Evolutionary conservation across 176 grass and related monocot genomes (phyloP), one percentile per base, ranked within the genome.

Genomic region (Themeda triandra): DNA sequence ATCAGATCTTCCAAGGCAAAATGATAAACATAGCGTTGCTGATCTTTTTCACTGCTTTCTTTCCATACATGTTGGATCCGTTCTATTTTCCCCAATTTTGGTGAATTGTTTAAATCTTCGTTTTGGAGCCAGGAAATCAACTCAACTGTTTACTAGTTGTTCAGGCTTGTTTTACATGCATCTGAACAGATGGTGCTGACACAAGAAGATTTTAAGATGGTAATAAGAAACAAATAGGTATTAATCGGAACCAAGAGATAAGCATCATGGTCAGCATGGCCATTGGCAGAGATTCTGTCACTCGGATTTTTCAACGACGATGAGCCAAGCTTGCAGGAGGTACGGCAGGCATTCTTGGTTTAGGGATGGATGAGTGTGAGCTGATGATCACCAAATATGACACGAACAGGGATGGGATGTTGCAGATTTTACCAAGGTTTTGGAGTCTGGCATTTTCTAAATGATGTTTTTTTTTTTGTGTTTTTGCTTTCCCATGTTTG

Each of bases 301-400:
- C 76, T 17, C 32, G 15, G 12, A 25, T 97, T 63, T 63, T 97
- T 97, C 65, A 33, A 83, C 0, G 88, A 92, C 1, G 79, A 91
- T 7, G 95, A 97, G 13, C 95, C 95, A 33, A 97, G 95, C 65
- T 76, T 97, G 69, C 77, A 86, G 35, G 95, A 97, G 82, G 83
- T 92, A 19, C 75, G 85, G 37, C 40, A 86, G 83, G 90, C 95
- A 23, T 94, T 97, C 79, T 83, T 24, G 72, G 81, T 36, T 40
- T 83, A 58, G 92, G 79, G 13, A 4, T 92, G 53, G 40, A 44
- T 78, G 88, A 91, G 27, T 89, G 90, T 68, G 73, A 82, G 78
- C 23, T 83, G 74, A 97, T 97, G 95, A 92, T 97, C 66, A 58
- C 60, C 29, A 86, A 59, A 66, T 90, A 94, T 84, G 92, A 94